Percentiles rank a stretch among this genome's conserved stretches.
These are phyloP conservation scores for Colletotrichum sp. DNA, from an alignment of 2,329 filamentous ascomycete species.

Conservation along the genomic window DNA sequence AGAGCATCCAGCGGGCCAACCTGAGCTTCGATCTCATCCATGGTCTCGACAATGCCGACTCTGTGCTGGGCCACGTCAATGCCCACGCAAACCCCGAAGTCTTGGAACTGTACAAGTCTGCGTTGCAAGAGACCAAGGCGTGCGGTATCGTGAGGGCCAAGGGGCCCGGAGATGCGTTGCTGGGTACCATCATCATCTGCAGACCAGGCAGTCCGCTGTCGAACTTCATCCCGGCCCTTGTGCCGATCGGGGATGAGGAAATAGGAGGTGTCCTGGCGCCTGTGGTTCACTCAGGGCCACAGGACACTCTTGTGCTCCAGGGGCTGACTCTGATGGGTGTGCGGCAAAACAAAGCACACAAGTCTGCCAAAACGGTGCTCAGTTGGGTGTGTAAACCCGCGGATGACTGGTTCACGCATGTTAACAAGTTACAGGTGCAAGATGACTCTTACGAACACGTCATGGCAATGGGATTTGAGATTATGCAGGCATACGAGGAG, in stretches of 20 bases:
- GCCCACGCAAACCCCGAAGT: conserved; percentile 78
- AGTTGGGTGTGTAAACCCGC: conserved; percentile 70
- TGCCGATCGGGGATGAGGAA: conserved; percentile 57
- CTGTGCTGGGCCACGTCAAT: conserved; percentile 76
- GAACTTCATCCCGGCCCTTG: conserved; percentile 71
- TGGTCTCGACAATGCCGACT: conserved; percentile 75
- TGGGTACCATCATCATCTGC: conserved; percentile 83
- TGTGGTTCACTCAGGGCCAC: conserved; percentile 71
- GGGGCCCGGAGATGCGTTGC: conserved; percentile 65
- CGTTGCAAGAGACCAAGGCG: conserved; percentile 70
- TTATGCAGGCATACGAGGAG: conserved; percentile 82
- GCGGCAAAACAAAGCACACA: conserved; percentile 80
- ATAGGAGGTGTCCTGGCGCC: conserved; percentile 82
- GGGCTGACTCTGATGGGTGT: conserved; percentile 81
- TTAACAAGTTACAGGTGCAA: conserved; percentile 54
- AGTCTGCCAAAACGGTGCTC: conserved; percentile 73
- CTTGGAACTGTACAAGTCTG: conserved; percentile 78
- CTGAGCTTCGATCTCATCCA: conserved; percentile 85
- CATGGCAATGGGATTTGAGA: conserved; percentile 79
- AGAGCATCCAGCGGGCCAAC: conserved; percentile 73
- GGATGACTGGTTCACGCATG: background rate
- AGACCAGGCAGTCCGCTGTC: conserved; percentile 71
- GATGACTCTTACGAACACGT: conserved; percentile 77
- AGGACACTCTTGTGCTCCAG: conserved; percentile 73
- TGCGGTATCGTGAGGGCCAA: conserved; percentile 87